These are phyloP conservation scores for Wickerhamiella brachini DNA, from an alignment of 805 yeast species.

Conservation along the genomic window DNA sequence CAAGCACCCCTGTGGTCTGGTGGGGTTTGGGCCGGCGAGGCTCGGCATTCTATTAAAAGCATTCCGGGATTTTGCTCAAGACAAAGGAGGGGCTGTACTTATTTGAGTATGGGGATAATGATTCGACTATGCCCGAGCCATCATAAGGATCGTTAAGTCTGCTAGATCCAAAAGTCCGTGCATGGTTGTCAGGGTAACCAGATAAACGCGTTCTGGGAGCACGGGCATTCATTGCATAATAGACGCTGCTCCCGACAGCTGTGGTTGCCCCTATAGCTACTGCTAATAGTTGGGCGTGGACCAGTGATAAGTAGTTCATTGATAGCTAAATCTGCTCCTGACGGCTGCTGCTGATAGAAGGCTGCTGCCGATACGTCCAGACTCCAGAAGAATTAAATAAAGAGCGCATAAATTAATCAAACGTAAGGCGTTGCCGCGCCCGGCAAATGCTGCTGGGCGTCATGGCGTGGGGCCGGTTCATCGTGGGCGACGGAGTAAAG, in stretches of 20 bases:
- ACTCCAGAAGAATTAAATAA: background rate
- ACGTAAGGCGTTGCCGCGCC: slow-evolving; percentile 6
- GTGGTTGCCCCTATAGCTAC: no score
- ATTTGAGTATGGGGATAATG: no score
- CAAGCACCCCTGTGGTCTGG: background rate
- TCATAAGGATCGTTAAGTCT: no score
- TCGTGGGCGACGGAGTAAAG: slow-evolving; percentile 47
- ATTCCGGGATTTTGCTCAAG: no score
- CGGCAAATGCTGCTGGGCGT: slow-evolving; percentile 4
- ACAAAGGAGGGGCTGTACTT: no score
- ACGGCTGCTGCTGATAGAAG: no score
- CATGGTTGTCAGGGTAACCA: background rate
- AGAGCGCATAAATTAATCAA: background rate
- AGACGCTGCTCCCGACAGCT: no score
- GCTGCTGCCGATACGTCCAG: no score
- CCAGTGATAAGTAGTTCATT: no score
- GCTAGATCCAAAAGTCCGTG: background rate
- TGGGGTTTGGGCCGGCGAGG: background rate
- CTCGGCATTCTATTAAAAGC: background rate
- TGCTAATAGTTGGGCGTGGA: no score
- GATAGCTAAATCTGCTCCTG: no score
- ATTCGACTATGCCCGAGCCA: background rate
- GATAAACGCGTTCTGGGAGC: background rate
- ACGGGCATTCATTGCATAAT: background rate
- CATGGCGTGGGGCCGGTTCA: slow-evolving; percentile 3